A percentile compares a stretch with the other conserved stretches of the same genome.
Evolutionary conservation across 345 rosid species (phyloP).

Genomic region (Arabidopsis suecica): DNA sequence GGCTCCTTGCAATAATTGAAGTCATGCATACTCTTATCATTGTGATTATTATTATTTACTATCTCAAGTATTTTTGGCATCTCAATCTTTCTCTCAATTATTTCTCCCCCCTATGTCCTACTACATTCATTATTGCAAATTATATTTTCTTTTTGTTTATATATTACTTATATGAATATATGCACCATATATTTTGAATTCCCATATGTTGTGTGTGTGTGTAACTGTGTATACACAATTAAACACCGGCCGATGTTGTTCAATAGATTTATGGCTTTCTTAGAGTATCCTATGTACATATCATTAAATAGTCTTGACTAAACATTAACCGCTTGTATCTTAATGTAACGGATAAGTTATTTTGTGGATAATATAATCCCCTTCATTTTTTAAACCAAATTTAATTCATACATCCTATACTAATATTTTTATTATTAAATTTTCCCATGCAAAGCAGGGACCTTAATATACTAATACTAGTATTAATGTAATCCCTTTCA

Average conservation of each 20-base stretch:
- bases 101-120: conserved; percentile 34
- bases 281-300: conserved; percentile 7
- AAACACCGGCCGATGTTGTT: background rate
- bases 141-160: background rate
- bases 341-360: background rate
- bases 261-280: background rate
- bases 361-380: background rate
- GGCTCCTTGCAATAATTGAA: conserved; percentile 97
- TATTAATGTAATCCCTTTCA: background rate
- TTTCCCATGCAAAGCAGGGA: background rate
- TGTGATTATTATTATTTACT: conserved; percentile 19
- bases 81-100: conserved; percentile 35
- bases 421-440: background rate
- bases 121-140: conserved; percentile 17
- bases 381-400: background rate
- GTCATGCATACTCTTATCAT: conserved; percentile 59
- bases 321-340: background rate
- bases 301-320: background rate
- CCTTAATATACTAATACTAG: background rate
- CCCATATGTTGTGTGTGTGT: background rate
- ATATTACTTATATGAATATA: background rate
- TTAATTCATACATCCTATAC: background rate
- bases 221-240: background rate
- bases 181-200: conserved; percentile 18
- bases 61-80: conserved; percentile 24